A percentile compares a stretch with the other conserved stretches of the same genome.
Conservation (phyloP, 192 early-diverging fungal genomes). For the Glomus cerebriforme region DNA sequence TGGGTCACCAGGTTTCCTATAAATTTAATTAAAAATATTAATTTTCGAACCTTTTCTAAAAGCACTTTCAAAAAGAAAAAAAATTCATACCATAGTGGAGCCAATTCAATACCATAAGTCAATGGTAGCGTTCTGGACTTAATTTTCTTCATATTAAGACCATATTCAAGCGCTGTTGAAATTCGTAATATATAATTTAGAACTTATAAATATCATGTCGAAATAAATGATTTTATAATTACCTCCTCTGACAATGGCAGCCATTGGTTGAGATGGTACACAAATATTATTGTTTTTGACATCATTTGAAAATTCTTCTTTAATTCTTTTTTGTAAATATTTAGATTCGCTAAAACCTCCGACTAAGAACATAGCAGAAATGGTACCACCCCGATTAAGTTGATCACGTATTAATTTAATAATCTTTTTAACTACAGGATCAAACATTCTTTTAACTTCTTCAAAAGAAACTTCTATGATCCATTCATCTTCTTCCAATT, state of each 20-base stretch:
- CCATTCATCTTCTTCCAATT: slow-evolving; percentile 22
- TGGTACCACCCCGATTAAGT: slow-evolving; percentile 32
- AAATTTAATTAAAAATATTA: neutral
- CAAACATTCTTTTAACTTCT: slow-evolving; percentile 46
- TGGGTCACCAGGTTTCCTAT: neutral
- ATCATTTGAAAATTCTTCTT: slow-evolving; percentile 43
- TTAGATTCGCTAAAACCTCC: slow-evolving; percentile 50
- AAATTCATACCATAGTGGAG: neutral
- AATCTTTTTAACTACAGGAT: slow-evolving; percentile 46
- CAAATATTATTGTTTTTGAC: slow-evolving; percentile 41
- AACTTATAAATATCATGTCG: neutral
- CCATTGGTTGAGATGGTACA: slow-evolving; percentile 51
- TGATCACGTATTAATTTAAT: slow-evolving; percentile 48
- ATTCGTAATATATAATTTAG: neutral
- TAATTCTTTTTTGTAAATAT: slow-evolving; percentile 49
- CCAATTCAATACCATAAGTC: slow-evolving; percentile 22
- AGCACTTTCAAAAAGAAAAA: neutral
- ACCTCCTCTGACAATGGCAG: slow-evolving; percentile 50
- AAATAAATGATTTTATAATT: neutral
- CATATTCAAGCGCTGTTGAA: slow-evolving; percentile 43
- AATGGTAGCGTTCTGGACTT: neutral
- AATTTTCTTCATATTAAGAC: slow-evolving; percentile 15
- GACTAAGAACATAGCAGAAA: slow-evolving; percentile 53
- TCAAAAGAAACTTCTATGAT: slow-evolving; percentile 1
- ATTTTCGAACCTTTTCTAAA: no score